Evolutionary conservation across 2,329 filamentous ascomycete genomes (phyloP).

Genomic region (Colletotrichum sp.): DNA sequence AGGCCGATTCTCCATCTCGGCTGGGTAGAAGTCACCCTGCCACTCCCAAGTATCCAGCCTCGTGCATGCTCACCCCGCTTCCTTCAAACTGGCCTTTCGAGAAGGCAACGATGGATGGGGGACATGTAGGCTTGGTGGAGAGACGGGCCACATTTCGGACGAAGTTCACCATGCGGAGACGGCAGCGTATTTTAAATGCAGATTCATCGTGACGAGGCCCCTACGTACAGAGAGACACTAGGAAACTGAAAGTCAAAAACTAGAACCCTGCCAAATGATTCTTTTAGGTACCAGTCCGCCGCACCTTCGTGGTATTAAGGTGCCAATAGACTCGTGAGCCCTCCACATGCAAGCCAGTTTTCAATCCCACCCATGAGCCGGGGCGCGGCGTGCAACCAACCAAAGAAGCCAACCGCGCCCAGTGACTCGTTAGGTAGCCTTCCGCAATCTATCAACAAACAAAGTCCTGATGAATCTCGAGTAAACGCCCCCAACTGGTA

Average conservation of each 20-base stretch:
- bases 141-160: not conserved
- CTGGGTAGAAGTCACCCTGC: not conserved
- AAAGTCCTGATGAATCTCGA: conserved; percentile 22
- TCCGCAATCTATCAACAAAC: conserved; percentile 25
- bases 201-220: conserved; percentile 24
- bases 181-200: not conserved
- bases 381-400: conserved; percentile 14
- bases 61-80: conserved; percentile 6
- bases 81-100: not conserved
- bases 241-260: conserved; percentile 24
- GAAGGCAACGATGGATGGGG: not conserved
- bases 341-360: conserved; percentile 26
- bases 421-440: conserved; percentile 22
- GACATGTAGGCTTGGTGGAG: not conserved
- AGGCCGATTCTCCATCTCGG: not conserved
- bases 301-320: conserved; percentile 26
- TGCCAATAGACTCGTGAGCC: conserved; percentile 23
- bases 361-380: conserved; percentile 23
- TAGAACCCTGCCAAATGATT: conserved; percentile 24
- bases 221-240: conserved; percentile 25
- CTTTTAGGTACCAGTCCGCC: conserved; percentile 23
- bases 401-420: conserved; percentile 16
- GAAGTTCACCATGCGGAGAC: not conserved
- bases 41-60: not conserved
- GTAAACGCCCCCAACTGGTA: conserved; percentile 15